Evolutionary conservation across 169 alveolate species (phyloP), one percentile per base, ranked within the genome.

Genomic region (Plasmodium fragile): DNA sequence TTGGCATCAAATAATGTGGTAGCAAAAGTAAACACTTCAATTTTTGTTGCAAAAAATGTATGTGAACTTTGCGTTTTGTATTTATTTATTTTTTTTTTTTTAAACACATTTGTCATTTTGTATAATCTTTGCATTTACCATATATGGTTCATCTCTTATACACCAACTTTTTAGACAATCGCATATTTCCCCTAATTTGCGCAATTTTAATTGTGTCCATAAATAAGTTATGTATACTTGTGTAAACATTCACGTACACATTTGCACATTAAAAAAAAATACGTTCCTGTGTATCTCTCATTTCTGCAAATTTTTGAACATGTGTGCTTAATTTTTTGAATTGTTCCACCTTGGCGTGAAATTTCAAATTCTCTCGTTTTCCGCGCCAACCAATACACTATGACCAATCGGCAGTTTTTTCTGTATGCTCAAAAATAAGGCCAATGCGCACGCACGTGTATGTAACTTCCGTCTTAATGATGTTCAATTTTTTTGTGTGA

Each of bases 201-300:
- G 39, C 75, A 65, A 65, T 65, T 65, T 65, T 65, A 65, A 65
- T 65, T 65, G 75, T 65, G 75, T 65, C 75, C 36, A 65, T 65
- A 11, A 65, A 65, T 65, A 13, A 18, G 18, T 65, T 28, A 65
- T 3, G 30, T 25, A 36, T 7, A 65, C 41, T 49, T 65, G 75
- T n/a, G 36, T 65, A 65, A 18, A 65, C 75, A 65, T 65, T 3
- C 7, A 28, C 41, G 39, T 65, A 65, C 32, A 25, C 75, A 65
- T 65, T 18, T 65, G 11, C 30, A 28, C n/a, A 65, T 65, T 65
- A 65, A 65, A 65, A 65, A 65, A 18, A 65, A 25, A 25, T 25
- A 65, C 36, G 41, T 8, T 25, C 36, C 13, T 22, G 13, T 25
- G 75, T 65, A 28, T 8, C n/a, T 18, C 7, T 65, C 75, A 65